Conservation (phyloP, 169 alveolate species). For the Babesia sp. region DNA sequence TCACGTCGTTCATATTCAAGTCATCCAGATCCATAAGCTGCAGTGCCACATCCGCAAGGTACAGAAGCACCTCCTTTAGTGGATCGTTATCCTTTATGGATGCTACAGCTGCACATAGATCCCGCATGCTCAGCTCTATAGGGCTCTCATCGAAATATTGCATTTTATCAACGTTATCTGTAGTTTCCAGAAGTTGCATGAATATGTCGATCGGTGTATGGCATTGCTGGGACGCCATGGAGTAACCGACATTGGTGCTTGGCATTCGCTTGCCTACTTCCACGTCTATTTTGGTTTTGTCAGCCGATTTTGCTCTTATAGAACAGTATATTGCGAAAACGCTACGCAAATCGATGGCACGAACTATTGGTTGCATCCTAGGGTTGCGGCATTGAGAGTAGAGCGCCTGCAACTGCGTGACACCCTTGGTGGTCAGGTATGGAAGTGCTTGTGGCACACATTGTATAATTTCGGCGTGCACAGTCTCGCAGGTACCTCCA, state of each 20-base stretch:
- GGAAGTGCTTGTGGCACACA: constrained; percentile 4
- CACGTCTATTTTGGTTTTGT: not conserved
- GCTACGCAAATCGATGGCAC: not conserved
- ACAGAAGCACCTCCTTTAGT: not conserved
- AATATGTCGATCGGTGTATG: not conserved
- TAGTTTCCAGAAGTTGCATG: not conserved
- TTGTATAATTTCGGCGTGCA: constrained; percentile 12
- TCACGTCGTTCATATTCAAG: not conserved
- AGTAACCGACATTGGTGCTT: not conserved
- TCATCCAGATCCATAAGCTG: not conserved
- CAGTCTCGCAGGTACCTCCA: constrained; percentile 47
- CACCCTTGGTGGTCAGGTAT: constrained; percentile 53
- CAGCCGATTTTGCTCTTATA: not conserved
- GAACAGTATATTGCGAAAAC: not conserved
- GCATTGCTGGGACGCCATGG: not conserved
- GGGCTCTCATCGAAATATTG: not conserved
- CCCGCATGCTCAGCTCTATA: not conserved
- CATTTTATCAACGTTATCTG: not conserved
- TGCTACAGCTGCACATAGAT: constrained; percentile 19
- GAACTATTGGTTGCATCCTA: not conserved
- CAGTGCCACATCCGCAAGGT: not conserved
- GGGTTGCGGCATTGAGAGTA: constrained; percentile 50
- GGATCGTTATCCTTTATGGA: constrained; percentile 1
- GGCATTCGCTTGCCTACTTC: constrained; percentile 1
- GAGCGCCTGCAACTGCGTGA: constrained; percentile 32